Evolutionary conservation across 352 stramenopile genomes (phyloP).

Genomic region (Phytopythium chamaehyphon): DNA sequence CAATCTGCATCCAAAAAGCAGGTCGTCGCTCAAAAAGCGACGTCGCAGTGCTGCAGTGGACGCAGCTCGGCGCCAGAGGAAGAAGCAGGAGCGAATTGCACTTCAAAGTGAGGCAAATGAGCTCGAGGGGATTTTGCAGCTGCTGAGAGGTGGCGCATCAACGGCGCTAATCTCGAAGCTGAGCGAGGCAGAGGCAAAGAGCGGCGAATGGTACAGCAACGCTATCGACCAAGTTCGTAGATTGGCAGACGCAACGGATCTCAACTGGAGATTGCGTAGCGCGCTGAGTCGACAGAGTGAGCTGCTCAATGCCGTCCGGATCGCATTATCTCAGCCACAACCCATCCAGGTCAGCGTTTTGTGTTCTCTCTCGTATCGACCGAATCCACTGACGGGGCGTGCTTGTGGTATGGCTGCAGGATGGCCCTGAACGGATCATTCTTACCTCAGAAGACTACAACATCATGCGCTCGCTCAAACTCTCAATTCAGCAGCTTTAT

Average conservation of each 20-base stretch:
- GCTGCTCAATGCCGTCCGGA: background rate
- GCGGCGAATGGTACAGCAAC: background rate
- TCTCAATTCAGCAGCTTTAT: background rate
- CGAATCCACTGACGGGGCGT: background rate
- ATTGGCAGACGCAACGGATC: background rate
- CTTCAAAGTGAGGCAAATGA: background rate
- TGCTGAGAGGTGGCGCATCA: background rate
- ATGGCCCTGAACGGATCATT: no score
- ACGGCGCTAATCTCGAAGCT: background rate
- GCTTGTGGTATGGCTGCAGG: background rate
- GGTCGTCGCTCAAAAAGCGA: background rate
- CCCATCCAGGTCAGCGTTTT: background rate
- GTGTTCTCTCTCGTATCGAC: background rate
- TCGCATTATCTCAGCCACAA: background rate
- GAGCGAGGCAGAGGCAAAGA: background rate
- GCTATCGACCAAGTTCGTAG: background rate
- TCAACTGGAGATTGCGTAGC: background rate
- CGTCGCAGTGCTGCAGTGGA: background rate
- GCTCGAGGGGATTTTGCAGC: background rate
- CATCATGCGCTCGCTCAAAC: constrained; percentile 1
- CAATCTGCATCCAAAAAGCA: no score
- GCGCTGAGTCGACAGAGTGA: background rate
- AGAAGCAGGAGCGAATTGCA: background rate
- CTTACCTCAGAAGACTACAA: background rate
- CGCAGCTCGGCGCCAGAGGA: background rate